Conservation (phyloP, 2,329 filamentous ascomycete species). For the Didymella keratinophila region DNA sequence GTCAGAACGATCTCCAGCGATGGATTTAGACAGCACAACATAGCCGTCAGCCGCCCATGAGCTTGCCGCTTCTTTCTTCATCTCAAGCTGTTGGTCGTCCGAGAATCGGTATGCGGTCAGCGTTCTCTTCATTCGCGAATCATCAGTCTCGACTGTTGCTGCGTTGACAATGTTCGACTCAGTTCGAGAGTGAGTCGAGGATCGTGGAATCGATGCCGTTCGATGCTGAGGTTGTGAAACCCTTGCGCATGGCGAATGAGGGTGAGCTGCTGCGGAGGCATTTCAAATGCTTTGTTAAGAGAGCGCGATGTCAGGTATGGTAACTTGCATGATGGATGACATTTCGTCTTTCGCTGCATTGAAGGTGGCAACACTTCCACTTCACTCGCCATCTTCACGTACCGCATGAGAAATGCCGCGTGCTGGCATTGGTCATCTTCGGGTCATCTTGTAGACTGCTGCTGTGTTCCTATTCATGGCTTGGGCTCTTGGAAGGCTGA, state of each 20-base stretch:
- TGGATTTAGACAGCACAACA: slow-evolving; percentile 5
- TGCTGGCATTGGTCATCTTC: not conserved
- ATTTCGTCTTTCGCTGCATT: not conserved
- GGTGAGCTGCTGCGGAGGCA: slow-evolving; percentile 28
- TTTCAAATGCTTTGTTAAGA: not conserved
- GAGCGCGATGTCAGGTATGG: not conserved
- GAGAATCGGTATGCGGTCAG: not conserved
- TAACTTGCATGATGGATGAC: not conserved
- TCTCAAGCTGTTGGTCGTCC: slow-evolving; percentile 14
- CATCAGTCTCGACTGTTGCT: slow-evolving; percentile 19
- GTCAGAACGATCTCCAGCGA: not conserved
- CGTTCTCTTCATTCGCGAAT: slow-evolving; percentile 8
- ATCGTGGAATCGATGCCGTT: slow-evolving; percentile 76
- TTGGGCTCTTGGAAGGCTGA: not conserved
- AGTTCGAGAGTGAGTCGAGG: slow-evolving; percentile 71
- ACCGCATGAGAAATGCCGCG: not conserved
- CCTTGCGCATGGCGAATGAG: slow-evolving; percentile 75
- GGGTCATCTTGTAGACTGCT: not conserved
- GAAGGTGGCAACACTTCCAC: not conserved
- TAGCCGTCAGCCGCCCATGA: slow-evolving; percentile 24
- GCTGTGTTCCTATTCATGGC: not conserved
- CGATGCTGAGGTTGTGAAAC: slow-evolving; percentile 75
- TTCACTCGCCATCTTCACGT: not conserved
- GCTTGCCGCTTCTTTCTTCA: slow-evolving; percentile 18
- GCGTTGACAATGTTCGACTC: slow-evolving; percentile 15